Conservation (phyloP, 805 yeast genomes). For the Kurtzmaniella cleridarum region DNA sequence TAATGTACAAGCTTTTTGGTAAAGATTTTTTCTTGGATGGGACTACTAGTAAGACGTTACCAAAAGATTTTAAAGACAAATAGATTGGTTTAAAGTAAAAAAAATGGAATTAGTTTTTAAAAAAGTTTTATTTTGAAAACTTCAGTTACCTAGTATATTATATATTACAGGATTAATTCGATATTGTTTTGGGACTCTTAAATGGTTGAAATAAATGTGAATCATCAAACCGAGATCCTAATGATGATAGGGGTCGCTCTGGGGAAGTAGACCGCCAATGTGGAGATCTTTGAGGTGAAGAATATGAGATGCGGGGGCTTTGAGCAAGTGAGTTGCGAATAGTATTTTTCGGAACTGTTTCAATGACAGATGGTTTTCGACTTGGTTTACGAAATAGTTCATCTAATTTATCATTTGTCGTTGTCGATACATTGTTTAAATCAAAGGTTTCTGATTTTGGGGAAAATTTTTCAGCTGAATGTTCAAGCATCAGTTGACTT, state of each 20-base stretch:
- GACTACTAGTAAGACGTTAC: conserved; percentile 34
- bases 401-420: background rate
- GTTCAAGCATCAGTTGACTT: no score
- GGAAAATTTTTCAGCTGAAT: no score
- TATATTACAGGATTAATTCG: no score
- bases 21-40: conserved; percentile 39
- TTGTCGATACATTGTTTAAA: no score
- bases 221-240: conserved; percentile 31
- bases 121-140: no score
- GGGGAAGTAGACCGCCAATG: conserved; percentile 21
- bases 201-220: conserved; percentile 22
- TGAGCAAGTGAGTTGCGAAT: background rate
- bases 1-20: conserved; percentile 35
- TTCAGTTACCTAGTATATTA: background rate
- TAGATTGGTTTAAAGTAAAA: background rate
- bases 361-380: conserved; percentile 3
- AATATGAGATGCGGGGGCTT: background rate
- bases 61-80: conserved; percentile 1
- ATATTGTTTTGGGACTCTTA: conserved; percentile 6
- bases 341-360: background rate
- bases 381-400: conserved; percentile 6
- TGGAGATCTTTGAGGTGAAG: conserved; percentile 2
- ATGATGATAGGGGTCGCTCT: conserved; percentile 28
- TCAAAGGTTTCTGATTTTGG: no score
- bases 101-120: no score